Percentiles rank a stretch among this genome's conserved stretches.
These are phyloP conservation scores for Magnaporthales sp. DNA, from an alignment of 2,329 filamentous ascomycete genomes.

Conservation along the genomic window DNA sequence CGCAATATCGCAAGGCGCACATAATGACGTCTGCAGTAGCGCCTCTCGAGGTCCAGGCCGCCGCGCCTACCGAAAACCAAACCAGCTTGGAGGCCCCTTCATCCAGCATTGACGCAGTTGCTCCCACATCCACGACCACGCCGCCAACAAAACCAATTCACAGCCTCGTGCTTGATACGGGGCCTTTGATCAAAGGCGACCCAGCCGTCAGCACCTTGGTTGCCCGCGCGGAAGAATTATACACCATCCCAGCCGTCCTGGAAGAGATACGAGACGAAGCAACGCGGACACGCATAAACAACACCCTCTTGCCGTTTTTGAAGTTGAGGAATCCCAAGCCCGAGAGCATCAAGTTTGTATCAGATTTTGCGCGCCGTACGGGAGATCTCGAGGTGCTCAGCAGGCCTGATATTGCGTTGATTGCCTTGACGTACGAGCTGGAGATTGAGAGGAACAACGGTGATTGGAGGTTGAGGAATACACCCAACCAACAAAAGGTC, in stretches of 20 bases:
- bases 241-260: constrained; percentile 79
- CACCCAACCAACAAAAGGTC: constrained; percentile 68
- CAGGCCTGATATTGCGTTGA: constrained; percentile 77
- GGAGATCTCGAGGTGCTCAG: constrained; percentile 86
- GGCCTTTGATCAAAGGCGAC: constrained; percentile 89
- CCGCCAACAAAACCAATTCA: constrained; percentile 58
- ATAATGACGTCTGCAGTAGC: background rate
- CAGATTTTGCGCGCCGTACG: constrained; percentile 79
- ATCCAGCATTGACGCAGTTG: background rate
- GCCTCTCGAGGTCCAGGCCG: background rate
- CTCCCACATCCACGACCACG: background rate
- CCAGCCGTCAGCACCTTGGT: constrained; percentile 77
- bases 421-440: constrained; percentile 89
- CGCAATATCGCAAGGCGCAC: background rate
- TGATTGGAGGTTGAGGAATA: constrained; percentile 72
- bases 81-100: background rate
- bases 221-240: constrained; percentile 63
- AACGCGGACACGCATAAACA: constrained; percentile 74
- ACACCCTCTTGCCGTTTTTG: constrained; percentile 76
- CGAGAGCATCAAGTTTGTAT: constrained; percentile 70
- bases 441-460: constrained; percentile 87
- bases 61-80: background rate
- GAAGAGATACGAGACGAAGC: constrained; percentile 81
- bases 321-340: constrained; percentile 66
- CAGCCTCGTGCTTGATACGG: constrained; percentile 81